phyloP scores from a whole-genome alignment of 768 basidiomycete species.

The Boletus rufocinnamomeus region DNA sequence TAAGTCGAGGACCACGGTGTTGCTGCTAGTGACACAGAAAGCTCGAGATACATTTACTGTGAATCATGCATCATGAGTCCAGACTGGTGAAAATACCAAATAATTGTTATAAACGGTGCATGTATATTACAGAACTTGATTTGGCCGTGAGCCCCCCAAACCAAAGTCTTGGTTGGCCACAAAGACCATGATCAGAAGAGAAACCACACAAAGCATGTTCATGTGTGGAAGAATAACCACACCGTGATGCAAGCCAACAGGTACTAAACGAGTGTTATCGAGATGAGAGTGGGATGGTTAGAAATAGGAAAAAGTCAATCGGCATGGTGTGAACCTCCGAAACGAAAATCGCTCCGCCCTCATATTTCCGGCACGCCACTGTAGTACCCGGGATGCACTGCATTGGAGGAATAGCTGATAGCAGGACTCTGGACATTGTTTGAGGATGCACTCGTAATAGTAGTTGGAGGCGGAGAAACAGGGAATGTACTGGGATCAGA shows the following conservation, averaged over 20 bases:
- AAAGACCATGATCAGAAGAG: no score
- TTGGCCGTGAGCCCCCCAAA: no score
- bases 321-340: neutral
- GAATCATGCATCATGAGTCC: neutral
- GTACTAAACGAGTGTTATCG: neutral
- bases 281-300: slow-evolving; percentile 27
- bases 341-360: neutral
- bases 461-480: slow-evolving; percentile 24
- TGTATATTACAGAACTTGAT: neutral
- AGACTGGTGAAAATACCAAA: neutral
- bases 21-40: neutral
- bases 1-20: neutral
- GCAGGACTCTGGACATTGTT: slow-evolving; percentile 7
- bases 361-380: neutral
- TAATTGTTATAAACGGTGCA: neutral
- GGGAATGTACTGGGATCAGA: slow-evolving; percentile 43
- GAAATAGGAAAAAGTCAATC: neutral
- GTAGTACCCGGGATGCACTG: neutral
- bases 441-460: slow-evolving; percentile 8
- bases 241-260: neutral
- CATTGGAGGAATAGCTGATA: neutral
- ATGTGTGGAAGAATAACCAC: neutral
- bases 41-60: neutral
- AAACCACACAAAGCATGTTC: neutral
- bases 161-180: neutral